phyloP scores from a whole-genome alignment of 2,329 filamentous ascomycete genomes.

The Beauveria australis region DNA sequence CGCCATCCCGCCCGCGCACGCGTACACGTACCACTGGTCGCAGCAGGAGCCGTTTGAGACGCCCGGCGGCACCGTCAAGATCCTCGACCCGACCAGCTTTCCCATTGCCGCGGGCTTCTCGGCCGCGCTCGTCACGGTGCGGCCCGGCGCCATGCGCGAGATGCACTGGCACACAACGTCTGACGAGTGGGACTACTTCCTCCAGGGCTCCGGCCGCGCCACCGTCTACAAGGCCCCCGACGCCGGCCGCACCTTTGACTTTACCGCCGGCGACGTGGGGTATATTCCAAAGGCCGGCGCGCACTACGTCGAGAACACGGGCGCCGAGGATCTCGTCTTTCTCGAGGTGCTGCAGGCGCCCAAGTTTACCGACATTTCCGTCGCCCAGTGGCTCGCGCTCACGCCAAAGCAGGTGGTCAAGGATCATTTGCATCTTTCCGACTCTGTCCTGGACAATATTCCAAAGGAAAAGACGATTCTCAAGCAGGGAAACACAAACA shows the following conservation, averaged over 20 bases:
- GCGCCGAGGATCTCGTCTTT: constrained; percentile 47
- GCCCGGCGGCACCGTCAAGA: constrained; percentile 51
- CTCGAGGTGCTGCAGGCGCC: constrained; percentile 50
- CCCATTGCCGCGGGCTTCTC: constrained; percentile 48
- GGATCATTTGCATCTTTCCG: constrained; percentile 41
- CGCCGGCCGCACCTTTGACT: constrained; percentile 48
- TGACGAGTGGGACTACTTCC: constrained; percentile 56
- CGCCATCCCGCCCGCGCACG: constrained; percentile 26
- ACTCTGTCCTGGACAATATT: constrained; percentile 27
- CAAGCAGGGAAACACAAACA: constrained; percentile 31
- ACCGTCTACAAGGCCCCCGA: constrained; percentile 46
- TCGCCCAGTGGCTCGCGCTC: constrained; percentile 50
- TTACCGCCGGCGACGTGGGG: constrained; percentile 50
- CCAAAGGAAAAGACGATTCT: constrained; percentile 35
- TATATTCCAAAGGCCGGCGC: constrained; percentile 43
- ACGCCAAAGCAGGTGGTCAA: constrained; percentile 50
- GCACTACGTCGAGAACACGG: constrained; percentile 56
- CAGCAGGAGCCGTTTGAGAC: constrained; percentile 41
- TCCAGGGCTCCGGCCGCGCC: constrained; percentile 46
- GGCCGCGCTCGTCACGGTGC: constrained; percentile 46
- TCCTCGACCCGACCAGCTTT: constrained; percentile 49
- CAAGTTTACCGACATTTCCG: constrained; percentile 44
- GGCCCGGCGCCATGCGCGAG: constrained; percentile 57
- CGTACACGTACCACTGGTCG: constrained; percentile 44
- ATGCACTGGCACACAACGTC: constrained; percentile 54